phyloP scores from a whole-genome alignment of 2,329 filamentous ascomycete genomes.

The Akanthomyces lecanii region DNA sequence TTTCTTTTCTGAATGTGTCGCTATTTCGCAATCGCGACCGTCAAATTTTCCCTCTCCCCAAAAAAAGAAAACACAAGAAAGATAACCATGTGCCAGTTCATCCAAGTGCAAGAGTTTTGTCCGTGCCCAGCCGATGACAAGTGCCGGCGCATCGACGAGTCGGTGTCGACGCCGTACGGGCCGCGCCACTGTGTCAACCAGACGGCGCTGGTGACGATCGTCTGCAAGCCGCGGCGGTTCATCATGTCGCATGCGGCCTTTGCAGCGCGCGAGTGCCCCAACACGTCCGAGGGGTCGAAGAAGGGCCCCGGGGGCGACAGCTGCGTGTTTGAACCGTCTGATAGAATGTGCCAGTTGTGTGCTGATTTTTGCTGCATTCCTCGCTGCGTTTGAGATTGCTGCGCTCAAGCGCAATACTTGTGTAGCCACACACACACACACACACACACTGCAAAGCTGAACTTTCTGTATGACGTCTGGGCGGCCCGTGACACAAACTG shows the following conservation, averaged over 20 bases:
- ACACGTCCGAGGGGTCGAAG: slow-evolving; percentile 5
- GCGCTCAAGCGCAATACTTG: no score
- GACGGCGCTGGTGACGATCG: not conserved
- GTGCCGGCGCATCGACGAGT: slow-evolving; percentile 3
- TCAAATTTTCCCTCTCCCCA: not conserved
- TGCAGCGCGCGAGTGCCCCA: slow-evolving; percentile 1
- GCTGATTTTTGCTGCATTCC: slow-evolving; percentile 7
- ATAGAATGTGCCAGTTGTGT: not conserved
- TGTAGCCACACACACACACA: no score
- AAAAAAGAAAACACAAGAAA: not conserved
- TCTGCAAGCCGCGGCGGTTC: slow-evolving; percentile 9
- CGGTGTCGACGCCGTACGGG: slow-evolving; percentile 3
- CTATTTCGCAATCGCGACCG: no score
- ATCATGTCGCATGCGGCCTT: slow-evolving; percentile 11
- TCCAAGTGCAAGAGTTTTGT: slow-evolving; percentile 9
- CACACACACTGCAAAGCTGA: no score
- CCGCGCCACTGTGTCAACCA: slow-evolving; percentile 4
- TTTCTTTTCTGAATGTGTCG: no score
- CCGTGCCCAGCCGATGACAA: slow-evolving; percentile 3
- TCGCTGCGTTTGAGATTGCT: not conserved
- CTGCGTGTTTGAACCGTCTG: not conserved
- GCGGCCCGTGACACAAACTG: not conserved
- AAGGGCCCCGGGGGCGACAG: not conserved
- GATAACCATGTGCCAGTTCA: slow-evolving; percentile 10
- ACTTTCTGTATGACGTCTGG: not conserved